Evolutionary conservation across 1,284 basidiomycete species (phyloP), one percentile per base, ranked within the genome.

Genomic region (Ceratobasidium sp.): DNA sequence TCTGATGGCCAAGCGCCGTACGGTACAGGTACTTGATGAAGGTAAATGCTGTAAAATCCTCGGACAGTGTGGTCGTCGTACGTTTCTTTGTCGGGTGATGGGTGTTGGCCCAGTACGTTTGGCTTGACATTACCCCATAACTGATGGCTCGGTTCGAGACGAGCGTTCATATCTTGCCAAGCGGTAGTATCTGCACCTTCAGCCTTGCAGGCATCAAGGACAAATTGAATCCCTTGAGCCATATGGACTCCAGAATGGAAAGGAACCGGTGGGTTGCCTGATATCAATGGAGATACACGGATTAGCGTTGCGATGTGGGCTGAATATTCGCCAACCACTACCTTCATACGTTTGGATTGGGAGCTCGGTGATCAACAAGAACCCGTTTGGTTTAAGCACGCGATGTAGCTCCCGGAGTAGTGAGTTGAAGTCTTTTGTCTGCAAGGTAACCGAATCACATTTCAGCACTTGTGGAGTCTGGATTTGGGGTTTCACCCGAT

Each of bases 21-120:
- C 3, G 71, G 71, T 13, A 42, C 23, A 4, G 28, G 58, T 3
- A 15, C 9, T 7, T 12, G 3, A 6, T 44, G 39, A 26, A 23
- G 33, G n/a, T 39, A 20, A 39, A 71, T 71, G 20, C 20, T 28
- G 13, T 60, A 51, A n/a, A 71, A 61, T 23, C 71, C 71, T 61
- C 42, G 46, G 18, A 26, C 46, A 44, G 23, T 13, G 3, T 39
- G 53, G 20, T 1, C 5, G n/a, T 60, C 44, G 7, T 20, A 13
- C 28, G 12, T 4, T 7, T 53, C n/a, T 23, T 64, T 53, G 18
- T 23, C 13, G 23, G 23, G 23, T 10, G 12, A 7, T n/a, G n/a
- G 23, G 2, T 9, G 13, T 51, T 26, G 10, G 9, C 51, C 13
- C 4, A 28, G 33, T 23, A 18, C 23, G 23, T n/a, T 10, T 13